Conservation (phyloP, 768 basidiomycete species). For the Tubosaeta sp. region DNA sequence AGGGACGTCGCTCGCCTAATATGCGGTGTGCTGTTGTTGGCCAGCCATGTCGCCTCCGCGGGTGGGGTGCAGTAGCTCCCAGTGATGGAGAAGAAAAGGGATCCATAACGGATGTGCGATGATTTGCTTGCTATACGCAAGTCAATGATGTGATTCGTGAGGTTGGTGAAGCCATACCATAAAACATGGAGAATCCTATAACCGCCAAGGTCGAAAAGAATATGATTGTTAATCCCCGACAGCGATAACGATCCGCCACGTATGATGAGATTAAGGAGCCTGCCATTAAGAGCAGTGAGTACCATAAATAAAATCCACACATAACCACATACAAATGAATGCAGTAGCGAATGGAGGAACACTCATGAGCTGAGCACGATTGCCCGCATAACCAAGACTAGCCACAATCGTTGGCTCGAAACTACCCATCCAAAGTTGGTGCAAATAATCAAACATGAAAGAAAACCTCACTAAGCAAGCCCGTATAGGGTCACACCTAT, state of each 20-base stretch:
- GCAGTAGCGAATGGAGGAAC: conserved; percentile 53
- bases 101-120: conserved; percentile 44
- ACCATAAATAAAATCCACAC: background rate
- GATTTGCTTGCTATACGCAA: conserved; percentile 27
- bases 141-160: background rate
- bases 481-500: conserved; percentile 14
- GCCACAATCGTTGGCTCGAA: conserved; percentile 73
- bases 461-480: conserved; percentile 17
- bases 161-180: conserved; percentile 33
- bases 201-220: conserved; percentile 40
- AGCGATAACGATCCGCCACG: conserved; percentile 49
- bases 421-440: conserved; percentile 35
- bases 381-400: conserved; percentile 51
- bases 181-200: conserved; percentile 54
- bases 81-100: conserved; percentile 52
- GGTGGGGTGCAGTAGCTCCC: conserved; percentile 54
- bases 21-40: conserved; percentile 59
- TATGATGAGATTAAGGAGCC: conserved; percentile 41
- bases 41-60: conserved; percentile 52
- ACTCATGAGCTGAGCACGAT: conserved; percentile 57
- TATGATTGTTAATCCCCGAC: conserved; percentile 45
- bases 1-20: conserved; percentile 54
- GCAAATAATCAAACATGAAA: conserved; percentile 29
- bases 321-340: conserved; percentile 39
- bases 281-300: conserved; percentile 7